A percentile compares a stretch with the other conserved stretches of the same genome.
Conservation (phyloP, 2,329 filamentous ascomycete species). For the Juglanconis oblonga region DNA sequence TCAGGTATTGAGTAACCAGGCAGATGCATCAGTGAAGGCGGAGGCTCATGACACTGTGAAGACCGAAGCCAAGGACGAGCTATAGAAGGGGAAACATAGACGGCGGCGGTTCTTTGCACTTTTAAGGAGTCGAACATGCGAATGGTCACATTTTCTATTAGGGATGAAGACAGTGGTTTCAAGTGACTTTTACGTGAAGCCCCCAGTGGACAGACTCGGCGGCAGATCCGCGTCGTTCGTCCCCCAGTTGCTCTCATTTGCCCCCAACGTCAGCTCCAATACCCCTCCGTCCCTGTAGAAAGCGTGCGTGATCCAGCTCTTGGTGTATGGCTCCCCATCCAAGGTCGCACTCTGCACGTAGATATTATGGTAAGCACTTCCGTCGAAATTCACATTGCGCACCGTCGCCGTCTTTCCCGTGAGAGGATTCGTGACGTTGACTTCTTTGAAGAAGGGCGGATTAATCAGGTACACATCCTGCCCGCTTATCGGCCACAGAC, state of each 20-base stretch:
- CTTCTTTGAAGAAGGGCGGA: conserved; percentile 57
- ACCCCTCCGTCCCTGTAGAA: conserved; percentile 57
- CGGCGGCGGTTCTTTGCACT: neutral
- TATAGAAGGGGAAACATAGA: neutral
- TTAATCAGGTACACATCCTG: conserved; percentile 63
- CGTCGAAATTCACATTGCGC: conserved; percentile 54
- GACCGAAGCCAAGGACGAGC: conserved; percentile 14
- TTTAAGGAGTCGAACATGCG: neutral
- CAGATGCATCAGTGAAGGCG: neutral
- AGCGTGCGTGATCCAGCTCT: conserved; percentile 59
- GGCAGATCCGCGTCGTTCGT: conserved; percentile 47
- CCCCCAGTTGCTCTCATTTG: conserved; percentile 52
- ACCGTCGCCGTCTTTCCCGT: conserved; percentile 57
- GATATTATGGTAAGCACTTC: conserved; percentile 45
- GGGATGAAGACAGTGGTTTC: neutral
- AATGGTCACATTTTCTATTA: neutral
- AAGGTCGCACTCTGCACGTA: conserved; percentile 58
- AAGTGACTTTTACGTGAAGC: neutral
- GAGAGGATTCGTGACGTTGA: conserved; percentile 47
- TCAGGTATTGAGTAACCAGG: conserved; percentile 30
- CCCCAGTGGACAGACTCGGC: conserved; percentile 35
- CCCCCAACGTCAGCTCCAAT: conserved; percentile 52
- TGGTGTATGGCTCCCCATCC: conserved; percentile 51
- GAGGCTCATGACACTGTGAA: conserved; percentile 1
- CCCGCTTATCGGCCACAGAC: conserved; percentile 58